Evolutionary conservation across 768 basidiomycete species (phyloP).

Genomic region (Holtermannia corniformis): DNA sequence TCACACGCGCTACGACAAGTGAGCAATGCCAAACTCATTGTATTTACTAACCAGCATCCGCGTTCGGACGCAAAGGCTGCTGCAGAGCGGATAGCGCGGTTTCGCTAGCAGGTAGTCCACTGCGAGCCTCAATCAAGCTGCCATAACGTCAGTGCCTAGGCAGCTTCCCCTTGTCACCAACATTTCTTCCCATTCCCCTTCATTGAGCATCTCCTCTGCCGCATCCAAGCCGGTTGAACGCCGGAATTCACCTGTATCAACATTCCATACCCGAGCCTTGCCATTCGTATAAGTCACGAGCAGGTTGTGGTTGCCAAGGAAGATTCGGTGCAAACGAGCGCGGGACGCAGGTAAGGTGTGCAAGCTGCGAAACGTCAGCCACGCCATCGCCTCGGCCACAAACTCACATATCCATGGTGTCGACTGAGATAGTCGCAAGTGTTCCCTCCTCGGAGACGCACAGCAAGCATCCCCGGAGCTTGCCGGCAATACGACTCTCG

Average conservation of each 20-base stretch:
- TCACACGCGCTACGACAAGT: neutral
- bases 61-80: neutral
- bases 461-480: conserved; percentile 58
- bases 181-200: conserved; percentile 69
- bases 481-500: conserved; percentile 40
- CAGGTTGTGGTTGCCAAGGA: conserved; percentile 59
- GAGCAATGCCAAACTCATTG: neutral
- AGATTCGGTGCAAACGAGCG: conserved; percentile 57
- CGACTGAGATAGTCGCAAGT: conserved; percentile 62
- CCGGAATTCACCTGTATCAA: conserved; percentile 71
- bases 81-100: neutral
- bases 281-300: conserved; percentile 66
- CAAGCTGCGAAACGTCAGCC: conserved; percentile 48
- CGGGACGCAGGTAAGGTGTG: conserved; percentile 73
- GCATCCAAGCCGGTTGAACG: conserved; percentile 68
- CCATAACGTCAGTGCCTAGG: no score
- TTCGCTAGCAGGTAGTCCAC: neutral
- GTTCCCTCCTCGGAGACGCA: conserved; percentile 72
- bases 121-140: no score
- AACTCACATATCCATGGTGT: conserved; percentile 68
- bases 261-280: conserved; percentile 78
- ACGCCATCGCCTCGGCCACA: neutral
- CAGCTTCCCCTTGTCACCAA: conserved; percentile 37
- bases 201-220: conserved; percentile 60
- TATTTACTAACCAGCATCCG: neutral